A percentile compares a stretch with the other conserved stretches of the same genome.
Evolutionary conservation across 352 stramenopile genomes (phyloP).

Genomic region (Thraustotheca clavata): DNA sequence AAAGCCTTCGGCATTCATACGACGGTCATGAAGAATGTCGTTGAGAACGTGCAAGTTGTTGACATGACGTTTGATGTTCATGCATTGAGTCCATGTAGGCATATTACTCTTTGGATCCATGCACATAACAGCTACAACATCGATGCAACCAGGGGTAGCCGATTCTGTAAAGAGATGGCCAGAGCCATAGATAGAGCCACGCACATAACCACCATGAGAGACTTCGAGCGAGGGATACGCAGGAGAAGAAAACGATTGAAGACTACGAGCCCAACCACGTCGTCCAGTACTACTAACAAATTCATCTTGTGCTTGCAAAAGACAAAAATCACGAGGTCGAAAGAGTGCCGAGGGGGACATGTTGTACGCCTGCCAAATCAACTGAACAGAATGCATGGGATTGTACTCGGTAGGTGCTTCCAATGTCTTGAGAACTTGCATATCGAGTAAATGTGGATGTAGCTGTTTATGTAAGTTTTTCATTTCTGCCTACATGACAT

Average conservation of each 20-base stretch:
- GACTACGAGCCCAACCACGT: slow-evolving; percentile 69
- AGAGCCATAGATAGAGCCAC: slow-evolving; percentile 76
- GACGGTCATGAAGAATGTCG: slow-evolving; percentile 6
- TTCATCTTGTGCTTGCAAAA: slow-evolving; percentile 77
- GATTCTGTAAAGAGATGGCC: slow-evolving; percentile 71
- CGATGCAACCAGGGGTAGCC: slow-evolving; percentile 53
- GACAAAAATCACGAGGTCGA: slow-evolving; percentile 57
- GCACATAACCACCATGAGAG: slow-evolving; percentile 60
- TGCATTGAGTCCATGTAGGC: background rate
- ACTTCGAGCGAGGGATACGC: slow-evolving; percentile 52
- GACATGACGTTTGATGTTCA: slow-evolving; percentile 62
- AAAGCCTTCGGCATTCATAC: slow-evolving; percentile 1
- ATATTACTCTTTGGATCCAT: slow-evolving; percentile 24
- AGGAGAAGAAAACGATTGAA: slow-evolving; percentile 76
- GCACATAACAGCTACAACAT: slow-evolving; percentile 75
- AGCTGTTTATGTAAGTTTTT: slow-evolving; percentile 1
- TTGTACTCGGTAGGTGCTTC: slow-evolving; percentile 7
- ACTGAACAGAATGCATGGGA: slow-evolving; percentile 1
- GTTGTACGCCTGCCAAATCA: slow-evolving; percentile 2
- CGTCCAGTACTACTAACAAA: slow-evolving; percentile 61
- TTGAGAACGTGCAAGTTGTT: slow-evolving; percentile 8
- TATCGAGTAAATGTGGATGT: background rate
- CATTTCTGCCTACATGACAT: background rate
- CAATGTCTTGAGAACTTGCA: slow-evolving; percentile 6
- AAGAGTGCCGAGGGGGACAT: background rate